Evolutionary conservation across 257 asterid species (phyloP).

Genomic region (Fraxinus excelsior): DNA sequence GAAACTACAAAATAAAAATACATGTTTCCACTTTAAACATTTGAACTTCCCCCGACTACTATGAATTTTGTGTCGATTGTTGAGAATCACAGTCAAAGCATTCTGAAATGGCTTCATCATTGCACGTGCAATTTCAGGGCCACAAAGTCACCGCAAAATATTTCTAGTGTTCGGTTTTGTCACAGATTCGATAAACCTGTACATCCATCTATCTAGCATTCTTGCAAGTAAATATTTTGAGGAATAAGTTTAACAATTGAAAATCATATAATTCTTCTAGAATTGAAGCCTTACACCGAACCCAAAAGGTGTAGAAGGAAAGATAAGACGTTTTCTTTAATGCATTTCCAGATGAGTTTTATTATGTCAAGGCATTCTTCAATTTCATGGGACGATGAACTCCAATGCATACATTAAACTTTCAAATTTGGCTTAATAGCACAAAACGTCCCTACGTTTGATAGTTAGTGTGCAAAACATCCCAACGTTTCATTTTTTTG

Average conservation of each 20-base stretch:
- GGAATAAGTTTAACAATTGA: background rate
- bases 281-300: background rate
- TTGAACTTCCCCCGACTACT: no score
- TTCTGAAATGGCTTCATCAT: background rate
- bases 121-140: constrained; percentile 17
- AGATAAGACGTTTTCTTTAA: background rate
- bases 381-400: background rate
- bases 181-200: constrained; percentile 67
- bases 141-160: constrained; percentile 46
- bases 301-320: background rate
- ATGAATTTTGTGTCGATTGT: no score
- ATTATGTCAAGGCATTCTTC: background rate
- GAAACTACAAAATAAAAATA: no score
- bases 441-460: no score
- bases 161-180: constrained; percentile 61
- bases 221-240: constrained; percentile 45
- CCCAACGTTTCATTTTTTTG: no score
- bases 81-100: background rate
- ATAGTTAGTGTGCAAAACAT: no score
- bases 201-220: constrained; percentile 96
- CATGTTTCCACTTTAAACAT: no score
- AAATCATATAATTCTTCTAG: background rate
- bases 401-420: background rate
- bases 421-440: no score
- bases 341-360: constrained; percentile 1